Percentiles rank a stretch among this genome's conserved stretches.
These are phyloP conservation scores for Neurospora sp. DNA, from an alignment of 495 filamentous ascomycete genomes.

Conservation along the genomic window DNA sequence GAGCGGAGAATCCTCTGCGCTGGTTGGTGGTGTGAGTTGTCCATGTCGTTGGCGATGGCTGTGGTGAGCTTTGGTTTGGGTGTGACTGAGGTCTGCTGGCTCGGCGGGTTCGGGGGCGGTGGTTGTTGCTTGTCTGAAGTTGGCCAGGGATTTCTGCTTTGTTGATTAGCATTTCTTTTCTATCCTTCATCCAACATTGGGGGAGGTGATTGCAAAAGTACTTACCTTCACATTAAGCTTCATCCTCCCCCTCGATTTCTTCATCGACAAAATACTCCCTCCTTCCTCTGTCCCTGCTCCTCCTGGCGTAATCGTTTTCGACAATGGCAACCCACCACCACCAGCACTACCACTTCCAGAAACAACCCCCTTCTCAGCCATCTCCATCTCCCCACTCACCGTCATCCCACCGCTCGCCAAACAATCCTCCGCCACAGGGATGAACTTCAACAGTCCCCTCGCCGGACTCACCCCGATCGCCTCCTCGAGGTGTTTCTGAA, in stretches of 20 bases:
- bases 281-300: not conserved
- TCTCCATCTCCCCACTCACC: slow-evolving; percentile 55
- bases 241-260: slow-evolving; percentile 12
- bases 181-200: too few relatives aligned
- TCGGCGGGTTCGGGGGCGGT: slow-evolving; percentile 6
- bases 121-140: slow-evolving; percentile 5
- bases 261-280: not conserved
- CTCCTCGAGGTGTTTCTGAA: slow-evolving; percentile 58
- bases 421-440: slow-evolving; percentile 57
- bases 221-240: slow-evolving; percentile 25
- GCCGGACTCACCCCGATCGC: slow-evolving; percentile 50
- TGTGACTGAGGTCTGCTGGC: not conserved
- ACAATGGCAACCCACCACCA: not conserved
- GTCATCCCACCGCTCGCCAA: slow-evolving; percentile 62
- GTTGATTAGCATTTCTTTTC: not conserved
- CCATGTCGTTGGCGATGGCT: not conserved
- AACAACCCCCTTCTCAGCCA: slow-evolving; percentile 30
- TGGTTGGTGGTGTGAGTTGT: slow-evolving; percentile 16
- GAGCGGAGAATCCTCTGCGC: slow-evolving; percentile 13
- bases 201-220: not conserved
- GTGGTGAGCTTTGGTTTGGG: not conserved
- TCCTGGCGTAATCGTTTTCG: not conserved
- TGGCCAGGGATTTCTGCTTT: slow-evolving; percentile 11
- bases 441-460: slow-evolving; percentile 61
- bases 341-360: not conserved